Evolutionary conservation across 352 stramenopile species (phyloP).

Genomic region (Globisporangium nunn): DNA sequence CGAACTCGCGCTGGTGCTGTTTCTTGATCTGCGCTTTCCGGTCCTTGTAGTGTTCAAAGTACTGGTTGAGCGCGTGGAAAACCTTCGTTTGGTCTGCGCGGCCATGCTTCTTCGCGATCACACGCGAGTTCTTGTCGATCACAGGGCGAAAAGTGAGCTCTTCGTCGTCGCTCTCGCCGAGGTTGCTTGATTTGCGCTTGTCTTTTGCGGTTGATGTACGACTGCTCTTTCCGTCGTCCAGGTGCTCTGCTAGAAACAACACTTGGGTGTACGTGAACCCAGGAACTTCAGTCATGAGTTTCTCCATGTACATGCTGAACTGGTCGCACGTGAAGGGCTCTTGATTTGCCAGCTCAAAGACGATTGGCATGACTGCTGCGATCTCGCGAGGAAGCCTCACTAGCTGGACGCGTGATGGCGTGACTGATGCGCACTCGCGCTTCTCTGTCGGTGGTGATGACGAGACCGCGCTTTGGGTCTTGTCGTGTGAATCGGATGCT

Average conservation of each 20-base stretch:
- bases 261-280: slow-evolving; percentile 69
- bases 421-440: slow-evolving; percentile 10
- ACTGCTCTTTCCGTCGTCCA: slow-evolving; percentile 31
- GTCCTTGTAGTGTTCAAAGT: slow-evolving; percentile 65
- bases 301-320: slow-evolving; percentile 56
- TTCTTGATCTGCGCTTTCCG: slow-evolving; percentile 42
- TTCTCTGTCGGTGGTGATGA: background rate
- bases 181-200: slow-evolving; percentile 10
- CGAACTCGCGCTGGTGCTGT: slow-evolving; percentile 53
- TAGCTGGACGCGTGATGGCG: slow-evolving; percentile 30
- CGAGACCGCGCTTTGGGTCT: background rate
- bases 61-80: slow-evolving; percentile 62
- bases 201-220: slow-evolving; percentile 2
- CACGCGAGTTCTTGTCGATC: slow-evolving; percentile 67
- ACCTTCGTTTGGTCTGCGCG: slow-evolving; percentile 50
- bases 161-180: slow-evolving; percentile 19
- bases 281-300: slow-evolving; percentile 47
- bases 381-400: slow-evolving; percentile 46
- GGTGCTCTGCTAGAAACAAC: slow-evolving; percentile 50
- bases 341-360: slow-evolving; percentile 59
- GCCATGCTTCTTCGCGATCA: slow-evolving; percentile 55
- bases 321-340: slow-evolving; percentile 27
- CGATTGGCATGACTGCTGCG: slow-evolving; percentile 40
- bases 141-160: slow-evolving; percentile 64
- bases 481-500: background rate